A percentile compares a stretch with the other conserved stretches of the same genome.
These are phyloP conservation scores for Lactarius sp. DNA, from an alignment of 768 basidiomycete genomes.

Conservation along the genomic window DNA sequence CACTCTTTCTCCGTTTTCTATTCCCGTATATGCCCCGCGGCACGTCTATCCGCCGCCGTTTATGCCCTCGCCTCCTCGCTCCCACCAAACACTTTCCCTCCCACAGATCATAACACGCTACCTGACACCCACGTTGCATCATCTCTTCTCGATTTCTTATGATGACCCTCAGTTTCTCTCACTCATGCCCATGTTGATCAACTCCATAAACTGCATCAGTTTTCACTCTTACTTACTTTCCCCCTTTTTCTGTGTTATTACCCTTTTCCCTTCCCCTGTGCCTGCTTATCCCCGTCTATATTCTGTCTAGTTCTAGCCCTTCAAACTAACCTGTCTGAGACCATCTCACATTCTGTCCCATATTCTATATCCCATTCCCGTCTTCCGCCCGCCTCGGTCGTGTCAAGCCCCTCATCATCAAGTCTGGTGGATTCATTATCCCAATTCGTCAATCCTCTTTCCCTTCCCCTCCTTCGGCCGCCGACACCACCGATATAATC, in stretches of 20 bases:
- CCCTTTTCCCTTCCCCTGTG: background rate
- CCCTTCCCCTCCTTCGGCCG: background rate
- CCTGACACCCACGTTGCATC: constrained; percentile 12
- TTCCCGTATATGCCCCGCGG: constrained; percentile 6
- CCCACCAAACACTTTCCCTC: background rate
- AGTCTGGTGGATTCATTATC: background rate
- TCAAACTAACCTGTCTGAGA: constrained; percentile 9
- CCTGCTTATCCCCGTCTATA: constrained; percentile 17
- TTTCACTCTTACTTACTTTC: constrained; percentile 2
- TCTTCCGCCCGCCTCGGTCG: constrained; percentile 1
- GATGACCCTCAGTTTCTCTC: constrained; percentile 17
- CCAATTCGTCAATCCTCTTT: background rate
- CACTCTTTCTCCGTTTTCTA: background rate
- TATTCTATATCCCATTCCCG: constrained; percentile 13
- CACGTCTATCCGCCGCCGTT: background rate
- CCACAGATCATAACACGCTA: background rate
- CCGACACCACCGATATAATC: constrained; percentile 5
- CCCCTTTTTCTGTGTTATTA: background rate
- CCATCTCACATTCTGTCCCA: constrained; percentile 13
- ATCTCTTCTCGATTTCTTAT: constrained; percentile 17
- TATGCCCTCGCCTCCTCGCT: constrained; percentile 2
- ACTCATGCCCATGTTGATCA: constrained; percentile 12
- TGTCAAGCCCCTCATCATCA: background rate
- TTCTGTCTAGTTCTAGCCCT: constrained; percentile 18
- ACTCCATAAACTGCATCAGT: constrained; percentile 18